Evolutionary conservation across 106 monocot genomes (phyloP), one percentile per base, ranked within the genome.

Genomic region (Agapanthus africanus): DNA sequence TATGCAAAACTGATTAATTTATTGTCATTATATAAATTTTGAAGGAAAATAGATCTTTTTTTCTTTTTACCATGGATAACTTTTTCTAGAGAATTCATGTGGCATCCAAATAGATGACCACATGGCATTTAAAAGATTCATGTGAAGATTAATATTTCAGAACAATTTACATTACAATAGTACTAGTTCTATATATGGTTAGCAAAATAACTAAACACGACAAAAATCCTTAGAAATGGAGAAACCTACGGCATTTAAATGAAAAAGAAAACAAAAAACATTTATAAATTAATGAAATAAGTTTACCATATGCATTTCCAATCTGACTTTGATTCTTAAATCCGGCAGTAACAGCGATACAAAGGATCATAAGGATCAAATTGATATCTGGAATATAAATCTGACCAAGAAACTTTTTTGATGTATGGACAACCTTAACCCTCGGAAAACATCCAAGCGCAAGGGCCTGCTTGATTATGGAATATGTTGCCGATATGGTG

Each of bases 311-410:
- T 28, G 95, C 95, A 75, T 95, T 95, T 67, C 91, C 95, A 59
- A 95, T 95, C 63, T 91, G 91, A 69, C 38, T 88, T 79, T 84
- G 85, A 68, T 95, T 91, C 66, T 86, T 86, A 80, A 95, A 95
- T 41, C 95, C 95, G 69, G 80, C 84, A 14, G 95, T 91, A 26
- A 91, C 91, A 63, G 91, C 81, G 30, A 95, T 83, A 72, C 95
- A 95, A 4, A 95, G 88, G 47, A 95, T 68, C 88, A 95, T 86
- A 51, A 95, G 88, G 33, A 95, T 68, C 95, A 91, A 95, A 65
- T 91, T 95, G 30, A 95, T 88, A 67, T 95, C 95, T 25, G 95
- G 91, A 56, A 88, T 91, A 63, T 95, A 95, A 46, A 95, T 95
- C 69, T 95, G 95, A 49, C 95, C 95, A 46, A 88, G 82, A 74